These are phyloP conservation scores for Schizosaccharomyces lindneri DNA, from an alignment of 805 yeast species.

Conservation along the genomic window DNA sequence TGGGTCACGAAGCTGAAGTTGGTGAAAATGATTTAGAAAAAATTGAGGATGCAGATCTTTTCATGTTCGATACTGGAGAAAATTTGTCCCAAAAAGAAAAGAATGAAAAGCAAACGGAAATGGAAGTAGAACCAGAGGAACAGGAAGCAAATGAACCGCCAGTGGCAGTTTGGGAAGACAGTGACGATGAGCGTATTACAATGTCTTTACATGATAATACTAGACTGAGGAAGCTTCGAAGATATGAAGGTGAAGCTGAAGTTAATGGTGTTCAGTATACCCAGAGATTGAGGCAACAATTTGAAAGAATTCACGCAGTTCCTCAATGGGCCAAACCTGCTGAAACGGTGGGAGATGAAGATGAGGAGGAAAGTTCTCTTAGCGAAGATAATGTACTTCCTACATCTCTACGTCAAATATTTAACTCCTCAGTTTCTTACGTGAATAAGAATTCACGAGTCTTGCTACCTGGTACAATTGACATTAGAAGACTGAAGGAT, in stretches of 20 bases:
- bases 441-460: conserved; percentile 20
- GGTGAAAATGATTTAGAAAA: conserved; percentile 3
- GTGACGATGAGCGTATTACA: conserved; percentile 58
- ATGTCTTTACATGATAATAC: conserved; percentile 37
- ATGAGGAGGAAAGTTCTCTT: conserved; percentile 6
- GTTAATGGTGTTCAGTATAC: conserved; percentile 39
- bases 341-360: conserved; percentile 12
- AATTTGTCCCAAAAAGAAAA: background rate
- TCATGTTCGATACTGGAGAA: background rate
- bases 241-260: conserved; percentile 25
- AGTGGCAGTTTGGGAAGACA: conserved; percentile 54
- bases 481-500: conserved; percentile 64
- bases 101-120: conserved; percentile 11
- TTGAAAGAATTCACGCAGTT: conserved; percentile 45
- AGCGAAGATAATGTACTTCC: conserved; percentile 13
- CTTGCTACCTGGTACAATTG: conserved; percentile 43
- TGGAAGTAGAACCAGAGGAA: conserved; percentile 14
- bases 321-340: conserved; percentile 54
- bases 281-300: conserved; percentile 44
- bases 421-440: conserved; percentile 11
- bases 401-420: conserved; percentile 12
- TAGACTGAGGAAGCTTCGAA: conserved; percentile 46
- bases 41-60: conserved; percentile 3
- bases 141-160: conserved; percentile 10
- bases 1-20: background rate